phyloP scores from a whole-genome alignment of 192 early-diverging fungal genomes.

The Phlyctochytrium arcticum region DNA sequence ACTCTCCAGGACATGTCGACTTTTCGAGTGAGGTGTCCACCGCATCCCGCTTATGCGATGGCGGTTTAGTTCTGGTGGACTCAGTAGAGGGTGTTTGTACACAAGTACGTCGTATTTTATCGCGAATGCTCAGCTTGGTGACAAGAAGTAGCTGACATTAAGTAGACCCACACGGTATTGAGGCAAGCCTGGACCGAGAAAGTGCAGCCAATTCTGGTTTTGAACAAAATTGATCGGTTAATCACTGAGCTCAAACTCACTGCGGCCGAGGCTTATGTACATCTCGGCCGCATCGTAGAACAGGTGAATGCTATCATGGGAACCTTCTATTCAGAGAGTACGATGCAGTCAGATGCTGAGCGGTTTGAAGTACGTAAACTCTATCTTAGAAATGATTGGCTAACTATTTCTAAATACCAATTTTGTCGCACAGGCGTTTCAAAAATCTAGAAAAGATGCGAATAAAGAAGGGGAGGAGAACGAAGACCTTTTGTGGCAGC shows the following conservation, averaged over 20 bases:
- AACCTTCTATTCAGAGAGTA: constrained; percentile 87
- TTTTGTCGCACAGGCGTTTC: constrained; percentile 7
- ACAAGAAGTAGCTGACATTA: neutral
- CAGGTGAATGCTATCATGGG: constrained; percentile 97
- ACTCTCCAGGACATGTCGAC: constrained; percentile 98
- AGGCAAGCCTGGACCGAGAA: constrained; percentile 92
- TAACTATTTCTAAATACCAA: too few relatives aligned
- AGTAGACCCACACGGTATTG: constrained; percentile 89
- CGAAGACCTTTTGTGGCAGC: constrained; percentile 67
- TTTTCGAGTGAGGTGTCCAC: constrained; percentile 98
- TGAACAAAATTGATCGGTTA: constrained; percentile 98
- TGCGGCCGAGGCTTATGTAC: constrained; percentile 85
- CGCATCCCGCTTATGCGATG: constrained; percentile 95
- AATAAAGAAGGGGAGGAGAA: constrained; percentile 30
- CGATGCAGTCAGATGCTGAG: constrained; percentile 70
- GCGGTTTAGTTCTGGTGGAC: constrained; percentile 92
- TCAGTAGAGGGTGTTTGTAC: constrained; percentile 98
- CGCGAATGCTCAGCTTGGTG: neutral
- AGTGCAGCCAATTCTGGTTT: constrained; percentile 85
- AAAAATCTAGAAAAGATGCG: neutral
- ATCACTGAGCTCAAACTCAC: constrained; percentile 92
- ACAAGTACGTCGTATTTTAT: constrained; percentile 52
- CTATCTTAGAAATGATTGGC: too few relatives aligned
- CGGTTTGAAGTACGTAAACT: constrained; percentile 50
- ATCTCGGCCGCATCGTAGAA: constrained; percentile 91